phyloP scores from a whole-genome alignment of 2,329 filamentous ascomycete genomes.

The Diaporthe nobilis region DNA sequence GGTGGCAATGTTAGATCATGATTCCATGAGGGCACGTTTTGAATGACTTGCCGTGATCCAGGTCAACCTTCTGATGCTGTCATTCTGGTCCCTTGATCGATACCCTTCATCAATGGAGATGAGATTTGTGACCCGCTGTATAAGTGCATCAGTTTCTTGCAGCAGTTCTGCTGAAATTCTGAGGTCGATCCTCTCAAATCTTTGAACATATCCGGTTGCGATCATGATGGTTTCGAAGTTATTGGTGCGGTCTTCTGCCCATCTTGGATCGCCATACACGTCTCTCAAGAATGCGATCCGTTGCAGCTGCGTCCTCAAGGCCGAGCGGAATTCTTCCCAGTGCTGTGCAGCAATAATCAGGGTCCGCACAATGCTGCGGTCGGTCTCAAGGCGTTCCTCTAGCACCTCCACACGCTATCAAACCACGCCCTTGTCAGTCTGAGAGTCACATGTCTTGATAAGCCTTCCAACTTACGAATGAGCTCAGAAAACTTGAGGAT shows the following conservation, averaged over 20 bases:
- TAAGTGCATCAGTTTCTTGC: not conserved
- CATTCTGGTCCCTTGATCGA: not conserved
- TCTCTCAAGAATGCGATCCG: constrained; percentile 3
- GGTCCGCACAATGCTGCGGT: constrained; percentile 1
- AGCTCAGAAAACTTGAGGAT: not conserved
- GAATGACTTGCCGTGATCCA: constrained; percentile 1
- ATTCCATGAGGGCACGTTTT: not conserved
- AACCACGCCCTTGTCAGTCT: not conserved
- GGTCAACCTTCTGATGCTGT: not conserved
- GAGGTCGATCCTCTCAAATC: constrained; percentile 1
- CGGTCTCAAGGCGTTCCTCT: constrained; percentile 1
- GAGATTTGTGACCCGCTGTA: constrained; percentile 5
- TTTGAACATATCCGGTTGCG: not conserved
- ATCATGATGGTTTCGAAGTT: not conserved
- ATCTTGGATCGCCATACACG: not conserved
- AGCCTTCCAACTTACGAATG: not conserved
- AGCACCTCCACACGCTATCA: not conserved
- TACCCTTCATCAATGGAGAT: constrained; percentile 9
- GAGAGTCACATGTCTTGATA: not conserved
- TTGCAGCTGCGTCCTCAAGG: not conserved
- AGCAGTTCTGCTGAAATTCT: not conserved
- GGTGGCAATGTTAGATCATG: not conserved
- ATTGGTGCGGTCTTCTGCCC: not conserved
- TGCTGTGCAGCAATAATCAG: constrained; percentile 3
- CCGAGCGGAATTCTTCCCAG: not conserved